phyloP scores from a whole-genome alignment of 1,284 basidiomycete species.

The Stereum hirsutum region DNA sequence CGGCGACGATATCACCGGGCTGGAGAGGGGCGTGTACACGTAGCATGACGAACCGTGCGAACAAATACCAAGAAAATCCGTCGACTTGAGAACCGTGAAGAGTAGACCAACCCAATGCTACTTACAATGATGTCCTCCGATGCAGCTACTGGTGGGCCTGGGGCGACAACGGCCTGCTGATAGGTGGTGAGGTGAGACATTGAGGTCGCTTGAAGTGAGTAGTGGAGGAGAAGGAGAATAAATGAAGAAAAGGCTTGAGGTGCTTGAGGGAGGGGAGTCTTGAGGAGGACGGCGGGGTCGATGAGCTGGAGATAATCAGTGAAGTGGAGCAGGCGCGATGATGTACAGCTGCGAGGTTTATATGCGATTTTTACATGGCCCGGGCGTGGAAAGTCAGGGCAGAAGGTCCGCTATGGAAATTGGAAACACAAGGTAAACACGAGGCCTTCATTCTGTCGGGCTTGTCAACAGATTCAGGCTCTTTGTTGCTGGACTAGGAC shows the following conservation, averaged over 20 bases:
- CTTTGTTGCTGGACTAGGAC: too few relatives aligned
- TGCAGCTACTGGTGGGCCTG: slow-evolving; percentile 14
- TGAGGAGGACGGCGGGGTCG: background rate
- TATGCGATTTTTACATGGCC: slow-evolving; percentile 25
- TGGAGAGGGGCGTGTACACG: slow-evolving; percentile 21
- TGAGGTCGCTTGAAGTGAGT: slow-evolving; percentile 8
- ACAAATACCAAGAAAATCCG: background rate
- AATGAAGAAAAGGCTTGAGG: slow-evolving; percentile 9
- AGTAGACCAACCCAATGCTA: slow-evolving; percentile 2
- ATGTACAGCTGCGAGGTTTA: too few relatives aligned
- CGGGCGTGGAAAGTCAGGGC: slow-evolving; percentile 17
- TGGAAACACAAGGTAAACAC: slow-evolving; percentile 35
- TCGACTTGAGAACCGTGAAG: background rate
- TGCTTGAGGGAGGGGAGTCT: background rate
- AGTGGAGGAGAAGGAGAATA: slow-evolving; percentile 11
- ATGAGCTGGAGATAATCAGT: slow-evolving; percentile 16
- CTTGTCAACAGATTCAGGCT: background rate
- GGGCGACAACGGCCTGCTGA: slow-evolving; percentile 7
- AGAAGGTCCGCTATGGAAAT: too few relatives aligned
- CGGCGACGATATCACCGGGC: slow-evolving; percentile 73
- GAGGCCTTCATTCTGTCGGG: slow-evolving; percentile 24
- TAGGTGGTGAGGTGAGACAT: slow-evolving; percentile 5
- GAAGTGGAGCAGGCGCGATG: too few relatives aligned
- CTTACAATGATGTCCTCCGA: slow-evolving; percentile 15
- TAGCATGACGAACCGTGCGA: too few relatives aligned